phyloP scores from a whole-genome alignment of 306 rosid species.

The Pyrus communis region DNA sequence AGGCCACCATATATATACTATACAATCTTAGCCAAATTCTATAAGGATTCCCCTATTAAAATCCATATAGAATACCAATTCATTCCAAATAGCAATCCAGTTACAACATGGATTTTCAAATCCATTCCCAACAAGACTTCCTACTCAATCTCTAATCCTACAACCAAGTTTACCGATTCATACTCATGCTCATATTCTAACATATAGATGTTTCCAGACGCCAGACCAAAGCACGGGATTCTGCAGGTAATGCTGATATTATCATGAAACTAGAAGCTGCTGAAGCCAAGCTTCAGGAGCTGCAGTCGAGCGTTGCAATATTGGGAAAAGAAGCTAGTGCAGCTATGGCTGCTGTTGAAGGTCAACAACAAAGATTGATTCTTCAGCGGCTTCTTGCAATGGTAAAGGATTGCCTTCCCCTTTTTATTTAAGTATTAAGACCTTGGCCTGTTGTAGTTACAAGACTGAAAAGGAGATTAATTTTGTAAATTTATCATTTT shows the following conservation, averaged over 20 bases:
- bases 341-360: constrained; percentile 87
- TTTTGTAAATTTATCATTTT: constrained; percentile 8
- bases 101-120: no score
- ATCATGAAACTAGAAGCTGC: constrained; percentile 72
- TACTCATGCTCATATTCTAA: no score
- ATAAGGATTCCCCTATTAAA: no score
- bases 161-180: no score
- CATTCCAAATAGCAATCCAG: no score
- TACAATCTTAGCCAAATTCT: no score
- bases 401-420: neutral
- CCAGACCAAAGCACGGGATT: constrained; percentile 65
- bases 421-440: neutral
- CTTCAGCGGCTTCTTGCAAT: constrained; percentile 52
- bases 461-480: neutral
- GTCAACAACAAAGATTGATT: constrained; percentile 79
- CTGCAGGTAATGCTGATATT: constrained; percentile 55
- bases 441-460: no score
- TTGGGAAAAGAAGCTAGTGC: constrained; percentile 87
- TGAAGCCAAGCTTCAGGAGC: constrained; percentile 64
- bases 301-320: constrained; percentile 63
- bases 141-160: no score
- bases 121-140: no score
- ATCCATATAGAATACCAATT: no score
- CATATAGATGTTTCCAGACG: constrained; percentile 79
- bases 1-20: no score